These are phyloP conservation scores for Alloteropsis semialata DNA, from an alignment of 176 grass and related monocot genomes.

Conservation along the genomic window DNA sequence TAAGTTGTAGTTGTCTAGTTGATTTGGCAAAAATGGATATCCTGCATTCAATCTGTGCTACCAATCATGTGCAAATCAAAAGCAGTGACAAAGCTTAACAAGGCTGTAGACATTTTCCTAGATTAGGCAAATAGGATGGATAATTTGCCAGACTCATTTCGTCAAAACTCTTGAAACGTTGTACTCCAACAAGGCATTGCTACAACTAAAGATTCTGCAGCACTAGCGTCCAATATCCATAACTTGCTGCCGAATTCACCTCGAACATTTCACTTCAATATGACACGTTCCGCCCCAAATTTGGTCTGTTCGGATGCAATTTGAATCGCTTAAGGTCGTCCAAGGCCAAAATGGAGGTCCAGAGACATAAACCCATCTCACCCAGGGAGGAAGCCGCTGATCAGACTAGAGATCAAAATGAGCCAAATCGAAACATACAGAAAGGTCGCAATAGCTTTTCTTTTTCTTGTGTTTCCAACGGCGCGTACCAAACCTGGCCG, in stretches of 20 bases:
- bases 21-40: neutral
- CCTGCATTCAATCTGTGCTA: neutral
- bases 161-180: no score
- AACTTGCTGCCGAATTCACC: neutral
- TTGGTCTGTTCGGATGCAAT: neutral
- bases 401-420: neutral
- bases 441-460: neutral
- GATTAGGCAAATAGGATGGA: neutral
- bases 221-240: neutral
- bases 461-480: neutral
- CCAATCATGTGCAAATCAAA: neutral
- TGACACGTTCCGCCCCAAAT: neutral
- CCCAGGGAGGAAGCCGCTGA: neutral
- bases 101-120: neutral
- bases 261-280: no score
- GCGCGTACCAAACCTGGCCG: constrained; percentile 23
- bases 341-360: neutral
- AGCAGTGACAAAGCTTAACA: neutral
- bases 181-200: neutral
- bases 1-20: neutral
- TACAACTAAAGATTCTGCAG: neutral
- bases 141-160: neutral
- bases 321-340: neutral
- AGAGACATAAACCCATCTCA: neutral
- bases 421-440: neutral